Base-by-base conservation (phyloP, 805 yeast genomes). In the Kazachstania taianensis region DNA sequence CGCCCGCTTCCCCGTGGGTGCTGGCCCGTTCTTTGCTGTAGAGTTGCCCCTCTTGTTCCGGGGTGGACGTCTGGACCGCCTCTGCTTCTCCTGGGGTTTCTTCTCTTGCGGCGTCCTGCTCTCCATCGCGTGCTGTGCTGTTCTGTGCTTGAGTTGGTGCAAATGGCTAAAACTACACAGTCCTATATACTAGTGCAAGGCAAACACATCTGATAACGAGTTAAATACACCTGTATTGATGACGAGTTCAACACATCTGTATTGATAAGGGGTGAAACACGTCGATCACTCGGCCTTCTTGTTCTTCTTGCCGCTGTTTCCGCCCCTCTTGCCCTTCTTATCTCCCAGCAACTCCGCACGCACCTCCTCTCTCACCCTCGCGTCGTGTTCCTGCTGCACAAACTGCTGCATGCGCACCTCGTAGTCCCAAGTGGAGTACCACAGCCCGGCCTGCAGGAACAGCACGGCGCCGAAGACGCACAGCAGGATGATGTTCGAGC, bases 401-500 rank as follows among this genome's bases (percentile, higher is more conserved):
- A 60, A 62, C 16, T 35, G 41, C 18, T 47, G 51, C 33, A 65
- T 45, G 52, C 68, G 60, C 28, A 52, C 55, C 41, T 61, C 57
- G 44, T 57, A 63, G 18, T 76, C 81, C 71, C 75, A 69, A 49
- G 73, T 74, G 20, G 94, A 94, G 62, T 81, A 89, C 72, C 81
- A 84, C 52, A 89, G 70, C 25, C 96, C 96, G 36, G 73, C 77
- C 64, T 92, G 97, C 47, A 92, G 70, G 7, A 82, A 67, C 29
- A 86, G 61, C n/a, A 86, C 81, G 45, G 96, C 96, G 16, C 74
- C 53, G 35, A 87, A 64, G 13, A 81, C 66, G 36, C 84, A 57
- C 7, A 81, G 73, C 46, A 83, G 67, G 67, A 89, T 78, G 26
- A 80, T 70, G 60, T 80, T 79, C 20, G 92, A 78, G 5, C 97